Percentiles rank a stretch among this genome's conserved stretches.
Conservation (phyloP, 306 rosid species). For the Abrus precatorius region DNA sequence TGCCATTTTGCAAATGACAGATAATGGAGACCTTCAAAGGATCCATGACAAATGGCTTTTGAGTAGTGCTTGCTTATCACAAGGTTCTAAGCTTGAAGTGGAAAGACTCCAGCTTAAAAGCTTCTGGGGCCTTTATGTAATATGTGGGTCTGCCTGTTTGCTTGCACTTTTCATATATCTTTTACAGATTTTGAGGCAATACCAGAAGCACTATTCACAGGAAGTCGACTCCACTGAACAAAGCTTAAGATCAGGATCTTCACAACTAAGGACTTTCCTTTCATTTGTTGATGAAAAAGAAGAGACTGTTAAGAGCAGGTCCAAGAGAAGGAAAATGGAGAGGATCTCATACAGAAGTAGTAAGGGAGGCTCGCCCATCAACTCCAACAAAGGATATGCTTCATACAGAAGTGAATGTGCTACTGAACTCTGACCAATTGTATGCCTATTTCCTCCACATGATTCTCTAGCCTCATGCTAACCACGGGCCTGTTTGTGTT, state of each 20-base stretch:
- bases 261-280: constrained; percentile 66
- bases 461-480: constrained; percentile 5
- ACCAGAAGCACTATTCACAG: constrained; percentile 54
- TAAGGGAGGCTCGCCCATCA: constrained; percentile 51
- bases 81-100: constrained; percentile 68
- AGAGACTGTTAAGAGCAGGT: constrained; percentile 58
- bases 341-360: constrained; percentile 57
- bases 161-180: constrained; percentile 70
- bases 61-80: constrained; percentile 78
- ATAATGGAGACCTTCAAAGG: constrained; percentile 88
- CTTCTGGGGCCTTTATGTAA: constrained; percentile 84
- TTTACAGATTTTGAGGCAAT: constrained; percentile 63
- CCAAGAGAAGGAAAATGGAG: constrained; percentile 72
- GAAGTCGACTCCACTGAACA: constrained; percentile 43
- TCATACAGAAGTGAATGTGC: constrained; percentile 41
- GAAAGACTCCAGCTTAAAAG: constrained; percentile 80
- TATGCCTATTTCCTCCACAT: background rate
- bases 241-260: constrained; percentile 54
- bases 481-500: background rate
- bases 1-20: constrained; percentile 77
- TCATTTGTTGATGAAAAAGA: constrained; percentile 81
- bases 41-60: constrained; percentile 96
- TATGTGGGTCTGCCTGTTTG: constrained; percentile 78
- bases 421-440: constrained; percentile 26
- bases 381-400: constrained; percentile 48